Evolutionary conservation across 1,139 yeast genomes (phyloP), one percentile per base, ranked within the genome.

Genomic region (Diutina mesorugosa): DNA sequence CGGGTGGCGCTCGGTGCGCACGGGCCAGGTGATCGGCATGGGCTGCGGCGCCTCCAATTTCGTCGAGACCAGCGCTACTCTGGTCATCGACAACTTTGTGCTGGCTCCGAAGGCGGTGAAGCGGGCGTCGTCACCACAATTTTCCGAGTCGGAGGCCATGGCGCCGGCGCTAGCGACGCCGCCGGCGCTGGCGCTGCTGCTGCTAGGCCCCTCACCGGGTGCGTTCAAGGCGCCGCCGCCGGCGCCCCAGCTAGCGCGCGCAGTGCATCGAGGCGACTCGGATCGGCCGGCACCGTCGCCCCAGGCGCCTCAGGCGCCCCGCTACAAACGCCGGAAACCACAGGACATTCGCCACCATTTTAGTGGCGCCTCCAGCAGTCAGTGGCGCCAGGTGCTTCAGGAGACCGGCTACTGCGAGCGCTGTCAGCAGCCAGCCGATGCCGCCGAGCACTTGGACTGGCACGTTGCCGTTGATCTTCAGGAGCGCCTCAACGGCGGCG

Each of bases 401-500:
- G 35, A 28, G n/a, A 14, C 38, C 6, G 53, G 53, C n/a, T 50
- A 32, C 41, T 50, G 53, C 14, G 5, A 28, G 14, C 32, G 32
- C 7, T 75, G 79, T 59, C 56, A 59, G 4, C 47, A 56, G 1
- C 64, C 73, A 1, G 65, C 63, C 2, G 73, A 74, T 60, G 72
- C 69, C 3, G 63, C 69, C 38, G 80, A 75, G 58, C 80, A 76
- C 59, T 67, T 66, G 41, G 80, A 76, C 60, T 74, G 61, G 57
- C 80, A 76, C 59, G 60, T 69, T 47, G 80, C 79, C 0, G 61
- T 71, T 52, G 74, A 73, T 6, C 65, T 76, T 14, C 72, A 78
- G 0, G 63, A 67, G 47, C 66, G 70, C 67, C 55, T 64, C 61
- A 47, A 47, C 41, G 41, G 41, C n/a, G n/a, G 6, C 5, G 30